Evolutionary conservation across 2,329 filamentous ascomycete genomes (phyloP).

Genomic region (Rosellinia necatrix): DNA sequence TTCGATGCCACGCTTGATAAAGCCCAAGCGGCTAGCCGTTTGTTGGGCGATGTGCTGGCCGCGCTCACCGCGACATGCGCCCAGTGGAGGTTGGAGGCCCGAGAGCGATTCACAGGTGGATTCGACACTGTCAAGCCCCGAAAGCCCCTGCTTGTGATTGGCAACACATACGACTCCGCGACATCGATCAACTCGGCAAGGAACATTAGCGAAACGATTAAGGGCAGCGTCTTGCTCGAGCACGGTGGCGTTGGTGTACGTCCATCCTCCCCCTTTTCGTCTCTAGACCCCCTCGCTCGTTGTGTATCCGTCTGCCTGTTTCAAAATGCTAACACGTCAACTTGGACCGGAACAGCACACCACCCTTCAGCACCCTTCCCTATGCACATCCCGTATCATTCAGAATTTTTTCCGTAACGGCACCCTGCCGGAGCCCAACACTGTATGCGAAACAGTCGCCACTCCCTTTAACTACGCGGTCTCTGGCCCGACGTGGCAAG

Average conservation of each 20-base stretch:
- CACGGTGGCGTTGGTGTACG: constrained; percentile 45
- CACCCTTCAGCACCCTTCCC: constrained; percentile 29
- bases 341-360: constrained; percentile 18
- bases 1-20: constrained; percentile 34
- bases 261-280: constrained; percentile 3
- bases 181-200: constrained; percentile 46
- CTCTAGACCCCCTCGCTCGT: neutral
- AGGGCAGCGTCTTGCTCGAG: constrained; percentile 45
- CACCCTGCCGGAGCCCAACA: constrained; percentile 24
- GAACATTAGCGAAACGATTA: constrained; percentile 44
- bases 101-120: constrained; percentile 42
- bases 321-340: neutral
- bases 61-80: constrained; percentile 38
- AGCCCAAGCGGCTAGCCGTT: constrained; percentile 35
- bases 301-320: neutral
- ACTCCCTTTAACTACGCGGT: constrained; percentile 15
- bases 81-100: constrained; percentile 46
- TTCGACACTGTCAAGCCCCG: constrained; percentile 36
- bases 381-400: constrained; percentile 31
- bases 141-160: constrained; percentile 43
- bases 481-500: constrained; percentile 20
- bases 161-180: constrained; percentile 45
- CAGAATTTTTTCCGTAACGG: constrained; percentile 30
- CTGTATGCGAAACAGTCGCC: constrained; percentile 11
- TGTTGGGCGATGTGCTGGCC: constrained; percentile 34